Evolutionary conservation across 306 rosid genomes (phyloP), one percentile per base, ranked within the genome.

Genomic region (Sindora glabra): DNA sequence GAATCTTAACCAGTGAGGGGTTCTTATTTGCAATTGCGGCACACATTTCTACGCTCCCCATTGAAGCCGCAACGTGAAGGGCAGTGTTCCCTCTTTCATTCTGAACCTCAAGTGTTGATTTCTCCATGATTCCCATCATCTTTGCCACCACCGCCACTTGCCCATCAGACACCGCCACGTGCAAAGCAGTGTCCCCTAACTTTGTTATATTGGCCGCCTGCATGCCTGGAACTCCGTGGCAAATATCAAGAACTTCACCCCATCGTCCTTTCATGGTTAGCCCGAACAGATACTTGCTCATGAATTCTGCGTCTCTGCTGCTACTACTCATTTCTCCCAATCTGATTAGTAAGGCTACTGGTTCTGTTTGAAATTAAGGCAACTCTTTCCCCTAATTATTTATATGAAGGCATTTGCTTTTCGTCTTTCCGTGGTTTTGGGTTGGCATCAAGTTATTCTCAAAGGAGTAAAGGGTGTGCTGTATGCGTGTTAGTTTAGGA

Each of bases 111-210:
- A 73, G 62, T 4, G 38, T n/a, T n/a, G n/a, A n/a, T n/a, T n/a
- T n/a, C n/a, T n/a, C n/a, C 70, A 2, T 22, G 0, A 4, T 0
- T 6, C 0, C 0, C 25, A 76, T 65, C 2, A 81, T 70, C 22
- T 23, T 2, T 10, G 15, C 22, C 9, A 81, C 76, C 4, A 26
- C 56, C 0, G 56, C 27, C 9, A 57, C 73, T 32, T 79, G 44
- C 11, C 60, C 61, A n/a, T 85, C 82, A 1, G 62, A 53, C 23
- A 79, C 86, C 0, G 88, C 89, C 8, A 74, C 17, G 38, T 81
- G 94, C 27, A 85, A 18, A 5, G 73, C 88, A 3, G 88, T 81
- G 70, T 81, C 79, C 1, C 76, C 82, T 14, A 68, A 26, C 32
- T 41, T 63, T 0, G 81, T 84, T 64, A 84, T 70, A 49, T 3